These are phyloP conservation scores for Apocynum venetum DNA, from an alignment of 257 asterid species.

Conservation along the genomic window DNA sequence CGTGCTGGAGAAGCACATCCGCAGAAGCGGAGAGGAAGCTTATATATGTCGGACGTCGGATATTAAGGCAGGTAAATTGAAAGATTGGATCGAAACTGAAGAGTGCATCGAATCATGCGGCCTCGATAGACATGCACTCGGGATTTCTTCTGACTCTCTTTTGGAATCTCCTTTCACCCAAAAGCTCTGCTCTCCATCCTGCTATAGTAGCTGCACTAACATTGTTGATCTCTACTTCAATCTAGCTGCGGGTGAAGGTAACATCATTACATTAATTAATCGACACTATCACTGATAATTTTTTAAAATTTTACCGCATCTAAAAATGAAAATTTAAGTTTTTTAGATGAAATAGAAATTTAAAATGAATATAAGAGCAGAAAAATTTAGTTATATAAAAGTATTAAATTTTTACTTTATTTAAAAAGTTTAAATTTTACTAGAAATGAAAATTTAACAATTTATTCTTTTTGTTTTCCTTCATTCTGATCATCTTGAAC, in stretches of 20 bases:
- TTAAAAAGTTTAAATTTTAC: no score
- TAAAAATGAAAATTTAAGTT: no score
- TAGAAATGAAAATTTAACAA: no score
- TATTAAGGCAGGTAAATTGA: slow-evolving; percentile 49
- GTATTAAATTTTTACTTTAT: no score
- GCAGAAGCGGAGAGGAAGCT: slow-evolving; percentile 39
- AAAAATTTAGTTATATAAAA: background rate
- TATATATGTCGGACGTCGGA: slow-evolving; percentile 55
- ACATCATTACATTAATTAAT: no score
- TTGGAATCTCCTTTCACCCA: slow-evolving; percentile 46
- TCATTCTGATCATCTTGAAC: background rate
- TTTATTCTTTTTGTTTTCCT: background rate
- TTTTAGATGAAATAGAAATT: no score
- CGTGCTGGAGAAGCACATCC: slow-evolving; percentile 59
- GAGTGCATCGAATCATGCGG: slow-evolving; percentile 61
- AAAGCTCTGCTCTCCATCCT: slow-evolving; percentile 58
- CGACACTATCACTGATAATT: background rate
- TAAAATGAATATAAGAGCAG: no score
- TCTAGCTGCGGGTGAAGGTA: slow-evolving; percentile 85
- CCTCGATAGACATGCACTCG: slow-evolving; percentile 51
- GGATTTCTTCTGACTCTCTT: slow-evolving; percentile 82
- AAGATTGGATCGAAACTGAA: slow-evolving; percentile 54
- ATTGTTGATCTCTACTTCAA: slow-evolving; percentile 73
- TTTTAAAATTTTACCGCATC: no score
- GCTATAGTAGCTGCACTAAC: slow-evolving; percentile 62